Conservation (phyloP, 129 eudicot species). For the Escallonia herrerae region DNA sequence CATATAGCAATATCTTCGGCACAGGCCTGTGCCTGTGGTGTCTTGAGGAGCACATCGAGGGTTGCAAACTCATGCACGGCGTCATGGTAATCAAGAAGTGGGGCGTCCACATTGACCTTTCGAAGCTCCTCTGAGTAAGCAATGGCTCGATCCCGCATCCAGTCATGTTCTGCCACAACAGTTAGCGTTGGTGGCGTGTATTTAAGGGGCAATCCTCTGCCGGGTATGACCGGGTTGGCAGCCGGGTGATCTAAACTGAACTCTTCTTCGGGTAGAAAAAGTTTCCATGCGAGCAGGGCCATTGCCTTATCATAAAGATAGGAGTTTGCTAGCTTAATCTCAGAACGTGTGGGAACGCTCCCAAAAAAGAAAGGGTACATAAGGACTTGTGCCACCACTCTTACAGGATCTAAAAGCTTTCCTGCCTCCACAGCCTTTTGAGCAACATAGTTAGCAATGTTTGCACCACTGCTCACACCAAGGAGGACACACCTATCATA, state of each 20-base stretch:
- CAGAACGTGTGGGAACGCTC: conserved; percentile 69
- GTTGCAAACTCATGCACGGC: conserved; percentile 92
- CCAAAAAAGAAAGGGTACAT: conserved; percentile 91
- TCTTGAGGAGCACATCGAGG: conserved; percentile 61
- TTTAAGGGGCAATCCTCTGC: conserved; percentile 35
- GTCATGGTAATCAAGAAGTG: conserved; percentile 76
- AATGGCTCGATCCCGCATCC: conserved; percentile 93
- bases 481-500: conserved; percentile 72
- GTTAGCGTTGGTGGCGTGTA: conserved; percentile 81
- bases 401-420: conserved; percentile 63
- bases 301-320: conserved; percentile 62
- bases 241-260: conserved; percentile 77
- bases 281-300: conserved; percentile 71
- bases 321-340: conserved; percentile 60
- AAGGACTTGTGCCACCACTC: conserved; percentile 82
- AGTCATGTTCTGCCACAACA: conserved; percentile 78
- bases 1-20: conserved; percentile 85
- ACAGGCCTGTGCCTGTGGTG: conserved; percentile 89
- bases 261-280: conserved; percentile 61
- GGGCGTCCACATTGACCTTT: conserved; percentile 83
- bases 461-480: conserved; percentile 86
- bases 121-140: conserved; percentile 78
- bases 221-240: conserved; percentile 58
- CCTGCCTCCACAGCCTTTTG: conserved; percentile 63
- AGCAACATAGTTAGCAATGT: conserved; percentile 72